Base-by-base conservation (phyloP, 176 grass and related monocot species). In the Phragmites australis region DNA sequence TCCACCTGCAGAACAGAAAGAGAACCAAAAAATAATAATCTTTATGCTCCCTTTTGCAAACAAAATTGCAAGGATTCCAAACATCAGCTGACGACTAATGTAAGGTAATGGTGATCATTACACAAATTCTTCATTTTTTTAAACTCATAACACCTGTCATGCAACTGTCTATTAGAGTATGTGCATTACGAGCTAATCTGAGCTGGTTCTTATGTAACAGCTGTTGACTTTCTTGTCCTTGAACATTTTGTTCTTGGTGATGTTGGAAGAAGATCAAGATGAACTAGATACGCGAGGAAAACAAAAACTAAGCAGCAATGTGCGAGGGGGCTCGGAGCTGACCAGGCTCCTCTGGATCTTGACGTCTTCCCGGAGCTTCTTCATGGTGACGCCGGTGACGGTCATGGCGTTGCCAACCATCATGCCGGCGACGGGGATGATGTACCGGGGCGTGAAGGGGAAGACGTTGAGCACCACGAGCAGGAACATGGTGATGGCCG, bases 371-470 rank as follows among this genome's bases (percentile, higher is more conserved):
- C 68, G 12, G 46, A 87, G 82, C 79, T 82, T 82, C 78, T 70
- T 90, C 82, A 82, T 88, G 66, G 82, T 88, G 58, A 98, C 91
- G 15, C 95, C 95, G 29, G 90, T 94, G 63, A 97, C 93, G 6
- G 93, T 97, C 93, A 97, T 97, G 32, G 93, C 82, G 76, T 94
- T 98, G 40, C 93, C 90, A 17, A 97, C 93, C 93, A 97, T 97
- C 93, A 97, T 97, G 61, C 93, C 93, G 6, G 90, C 93, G 42
- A 97, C 78, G 17, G 93, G 93, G 77, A 97, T 97, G 65, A 97
- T 92, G 65, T 92, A 97, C 86, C 92, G 50, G 0, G 95, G 95
- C 12, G 95, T 98, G 81, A 98, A 98, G 65, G 86, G 88, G 82
- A 98, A 98, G 3, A 98, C 92, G 54, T 60, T 59, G 63, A 98